phyloP scores from a whole-genome alignment of 116 monocot species.

The Dioscorea cayenensis region DNA sequence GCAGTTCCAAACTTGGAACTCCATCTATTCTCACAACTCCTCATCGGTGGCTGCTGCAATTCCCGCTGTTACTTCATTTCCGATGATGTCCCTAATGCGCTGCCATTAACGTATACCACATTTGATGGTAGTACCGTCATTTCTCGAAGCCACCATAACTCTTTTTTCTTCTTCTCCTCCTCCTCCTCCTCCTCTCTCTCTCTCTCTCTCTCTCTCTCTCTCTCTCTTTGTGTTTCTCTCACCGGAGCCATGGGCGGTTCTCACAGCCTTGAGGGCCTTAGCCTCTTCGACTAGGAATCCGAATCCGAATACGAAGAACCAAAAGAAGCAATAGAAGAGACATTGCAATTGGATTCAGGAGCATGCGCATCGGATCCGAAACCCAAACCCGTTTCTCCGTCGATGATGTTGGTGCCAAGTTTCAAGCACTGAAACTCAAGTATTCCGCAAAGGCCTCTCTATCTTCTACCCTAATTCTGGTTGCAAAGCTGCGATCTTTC shows the following conservation, averaged over 20 bases:
- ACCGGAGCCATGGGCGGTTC: conserved; percentile 63
- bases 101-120: too few species aligned
- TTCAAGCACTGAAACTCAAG: conserved; percentile 85
- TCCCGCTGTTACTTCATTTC: too few species aligned
- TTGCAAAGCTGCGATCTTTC: too few species aligned
- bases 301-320: conserved; percentile 12
- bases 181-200: too few species aligned
- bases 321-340: conserved; percentile 2
- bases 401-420: conserved; percentile 55
- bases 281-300: conserved; percentile 13
- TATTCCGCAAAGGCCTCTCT: conserved; percentile 21
- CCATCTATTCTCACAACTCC: too few species aligned
- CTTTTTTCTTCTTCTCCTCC: not conserved
- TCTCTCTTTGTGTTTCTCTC: conserved; percentile 4
- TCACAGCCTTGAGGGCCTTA: conserved; percentile 80
- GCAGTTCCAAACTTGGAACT: too few species aligned
- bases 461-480: not conserved
- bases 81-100: too few species aligned
- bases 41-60: too few species aligned
- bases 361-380: not conserved
- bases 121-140: too few species aligned
- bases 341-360: too few species aligned
- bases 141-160: too few species aligned
- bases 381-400: conserved; percentile 22
- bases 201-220: too few species aligned